Evolutionary conservation across 441 rosid species (phyloP).

Genomic region (Kokia cookei): DNA sequence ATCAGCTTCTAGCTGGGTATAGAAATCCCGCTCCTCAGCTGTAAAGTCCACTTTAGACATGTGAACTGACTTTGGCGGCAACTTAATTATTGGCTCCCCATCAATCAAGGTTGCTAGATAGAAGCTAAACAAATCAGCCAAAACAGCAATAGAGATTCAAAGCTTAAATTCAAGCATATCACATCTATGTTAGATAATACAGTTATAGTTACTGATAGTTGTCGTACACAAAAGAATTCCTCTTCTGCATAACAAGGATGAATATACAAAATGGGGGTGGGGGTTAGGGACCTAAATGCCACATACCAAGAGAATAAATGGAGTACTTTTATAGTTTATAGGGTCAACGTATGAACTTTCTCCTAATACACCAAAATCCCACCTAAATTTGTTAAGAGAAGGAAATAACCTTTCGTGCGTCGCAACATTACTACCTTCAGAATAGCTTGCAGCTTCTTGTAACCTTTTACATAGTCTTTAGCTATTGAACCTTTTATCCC

Average conservation of each 20-base stretch:
- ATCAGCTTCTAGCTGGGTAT: conserved; percentile 72
- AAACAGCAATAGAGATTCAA: conserved; percentile 1
- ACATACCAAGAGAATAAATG: neutral
- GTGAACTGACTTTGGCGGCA: conserved; percentile 71
- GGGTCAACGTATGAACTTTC: neutral
- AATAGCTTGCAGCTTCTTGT: conserved; percentile 94
- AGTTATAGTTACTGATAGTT: neutral
- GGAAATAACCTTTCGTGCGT: conserved; percentile 78
- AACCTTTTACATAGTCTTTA: conserved; percentile 64
- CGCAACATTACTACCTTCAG: conserved; percentile 91
- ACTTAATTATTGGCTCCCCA: conserved; percentile 74
- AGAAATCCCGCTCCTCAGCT: conserved; percentile 77
- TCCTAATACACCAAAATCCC: neutral
- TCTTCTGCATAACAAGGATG: neutral
- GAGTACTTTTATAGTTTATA: neutral
- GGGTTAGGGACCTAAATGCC: neutral
- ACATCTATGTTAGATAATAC: neutral
- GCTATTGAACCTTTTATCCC: conserved; percentile 79
- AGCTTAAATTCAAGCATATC: neutral
- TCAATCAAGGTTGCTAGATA: conserved; percentile 75
- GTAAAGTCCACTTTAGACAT: conserved; percentile 78
- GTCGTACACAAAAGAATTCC: neutral
- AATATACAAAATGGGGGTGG: neutral
- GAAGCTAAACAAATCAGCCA: conserved; percentile 8
- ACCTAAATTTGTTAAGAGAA: conserved; percentile 9